These are phyloP conservation scores for Talaromyces ruber DNA, from an alignment of 495 filamentous ascomycete species.

Conservation along the genomic window DNA sequence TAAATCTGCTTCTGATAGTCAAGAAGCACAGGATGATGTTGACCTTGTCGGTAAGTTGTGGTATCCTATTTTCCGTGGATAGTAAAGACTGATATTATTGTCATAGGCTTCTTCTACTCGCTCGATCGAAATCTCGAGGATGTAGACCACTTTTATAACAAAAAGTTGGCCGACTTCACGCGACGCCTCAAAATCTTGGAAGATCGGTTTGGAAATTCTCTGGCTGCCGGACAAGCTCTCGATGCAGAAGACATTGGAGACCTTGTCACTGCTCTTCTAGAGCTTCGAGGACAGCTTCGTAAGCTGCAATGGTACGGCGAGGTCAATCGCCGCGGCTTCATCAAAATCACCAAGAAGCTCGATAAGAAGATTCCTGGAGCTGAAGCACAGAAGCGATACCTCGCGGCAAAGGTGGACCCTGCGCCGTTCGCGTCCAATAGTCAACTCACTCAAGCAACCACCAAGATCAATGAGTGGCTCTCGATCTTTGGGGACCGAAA, in stretches of 20 bases:
- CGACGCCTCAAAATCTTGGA: constrained; percentile 78
- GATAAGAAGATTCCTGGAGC: constrained; percentile 78
- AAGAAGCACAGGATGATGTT: constrained; percentile 58
- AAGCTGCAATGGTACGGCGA: constrained; percentile 98
- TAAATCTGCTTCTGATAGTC: constrained; percentile 58
- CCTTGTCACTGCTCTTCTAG: constrained; percentile 77
- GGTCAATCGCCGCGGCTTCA: constrained; percentile 87
- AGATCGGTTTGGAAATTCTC: constrained; percentile 65
- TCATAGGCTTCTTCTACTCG: constrained; percentile 81
- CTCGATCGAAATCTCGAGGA: constrained; percentile 95
- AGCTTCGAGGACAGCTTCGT: constrained; percentile 74
- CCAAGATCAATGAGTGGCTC: constrained; percentile 84
- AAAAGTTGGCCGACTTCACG: constrained; percentile 75
- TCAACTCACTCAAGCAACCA: constrained; percentile 55
- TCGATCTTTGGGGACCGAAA: constrained; percentile 69
- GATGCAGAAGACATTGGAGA: constrained; percentile 79
- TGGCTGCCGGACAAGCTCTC: constrained; percentile 39
- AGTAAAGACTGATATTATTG: constrained; percentile 6
- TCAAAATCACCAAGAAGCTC: constrained; percentile 97
- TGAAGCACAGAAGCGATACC: constrained; percentile 68
- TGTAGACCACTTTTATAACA: constrained; percentile 92
- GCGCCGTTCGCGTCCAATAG: constrained; percentile 74
- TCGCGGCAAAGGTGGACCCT: constrained; percentile 80
- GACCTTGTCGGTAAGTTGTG: constrained; percentile 63
- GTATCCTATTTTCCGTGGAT: constrained; percentile 3